Evolutionary conservation across 192 early-diverging fungal genomes (phyloP).

Genomic region (Coemansia sp.): DNA sequence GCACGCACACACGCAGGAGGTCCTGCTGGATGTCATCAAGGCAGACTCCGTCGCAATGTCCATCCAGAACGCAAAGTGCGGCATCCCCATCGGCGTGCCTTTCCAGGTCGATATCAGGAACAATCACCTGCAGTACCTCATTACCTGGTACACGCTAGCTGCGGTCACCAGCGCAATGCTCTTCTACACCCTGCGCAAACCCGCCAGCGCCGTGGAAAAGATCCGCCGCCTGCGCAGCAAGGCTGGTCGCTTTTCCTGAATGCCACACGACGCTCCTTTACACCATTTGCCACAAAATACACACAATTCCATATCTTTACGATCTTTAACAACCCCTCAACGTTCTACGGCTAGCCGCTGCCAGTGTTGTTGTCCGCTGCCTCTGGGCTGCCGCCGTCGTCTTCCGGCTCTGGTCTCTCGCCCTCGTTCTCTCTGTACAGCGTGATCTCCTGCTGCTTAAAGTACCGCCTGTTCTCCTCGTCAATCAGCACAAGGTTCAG

Average conservation of each 20-base stretch:
- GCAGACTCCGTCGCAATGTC: conserved; percentile 43
- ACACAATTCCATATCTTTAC: too few species aligned
- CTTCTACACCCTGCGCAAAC: conserved; percentile 61
- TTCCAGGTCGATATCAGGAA: conserved; percentile 78
- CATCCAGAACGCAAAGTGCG: conserved; percentile 43
- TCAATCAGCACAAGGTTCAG: conserved; percentile 97
- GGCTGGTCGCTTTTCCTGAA: conserved; percentile 19
- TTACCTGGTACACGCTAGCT: conserved; percentile 85
- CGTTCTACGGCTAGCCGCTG: not conserved
- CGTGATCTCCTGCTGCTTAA: conserved; percentile 98
- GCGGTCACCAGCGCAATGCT: conserved; percentile 70
- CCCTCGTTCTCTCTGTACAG: conserved; percentile 65
- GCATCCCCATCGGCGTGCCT: conserved; percentile 72
- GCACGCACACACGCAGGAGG: too few species aligned
- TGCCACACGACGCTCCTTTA: too few species aligned
- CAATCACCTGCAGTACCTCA: conserved; percentile 81
- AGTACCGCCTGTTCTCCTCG: conserved; percentile 98
- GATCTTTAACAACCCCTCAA: too few species aligned
- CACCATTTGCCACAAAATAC: too few species aligned
- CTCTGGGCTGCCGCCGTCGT: not conserved
- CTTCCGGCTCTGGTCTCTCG: conserved; percentile 13
- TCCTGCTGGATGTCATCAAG: conserved; percentile 57
- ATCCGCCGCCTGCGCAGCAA: conserved; percentile 43
- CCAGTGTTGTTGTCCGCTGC: not conserved
- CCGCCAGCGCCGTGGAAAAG: conserved; percentile 33